A percentile compares a stretch with the other conserved stretches of the same genome.
Evolutionary conservation across 2,329 filamentous ascomycete species (phyloP).

Genomic region (Hirsutella minnesotensis): DNA sequence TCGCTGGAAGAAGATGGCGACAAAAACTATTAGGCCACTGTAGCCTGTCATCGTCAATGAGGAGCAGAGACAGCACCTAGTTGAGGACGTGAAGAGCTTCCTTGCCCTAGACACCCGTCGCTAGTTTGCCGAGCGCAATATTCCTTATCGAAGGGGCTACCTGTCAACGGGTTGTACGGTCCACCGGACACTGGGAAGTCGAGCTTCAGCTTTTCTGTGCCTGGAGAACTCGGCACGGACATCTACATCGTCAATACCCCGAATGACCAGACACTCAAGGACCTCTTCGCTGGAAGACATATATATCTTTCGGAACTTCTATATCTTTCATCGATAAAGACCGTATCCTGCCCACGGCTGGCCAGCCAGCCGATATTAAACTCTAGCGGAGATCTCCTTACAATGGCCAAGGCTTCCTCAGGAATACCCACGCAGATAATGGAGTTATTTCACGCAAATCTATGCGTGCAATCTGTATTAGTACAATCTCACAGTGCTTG

Average conservation of each 20-base stretch:
- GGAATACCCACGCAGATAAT: no score
- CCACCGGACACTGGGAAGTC: conserved; percentile 27
- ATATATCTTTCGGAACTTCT: no score
- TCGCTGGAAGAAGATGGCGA: conserved; percentile 11
- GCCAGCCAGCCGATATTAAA: no score
- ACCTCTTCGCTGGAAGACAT: no score
- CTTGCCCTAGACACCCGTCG: conserved; percentile 16
- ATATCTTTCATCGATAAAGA: no score
- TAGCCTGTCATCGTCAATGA: conserved; percentile 9
- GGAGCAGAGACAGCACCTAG: conserved; percentile 9
- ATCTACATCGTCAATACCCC: conserved; percentile 24
- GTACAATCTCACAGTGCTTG: no score
- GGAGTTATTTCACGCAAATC: no score
- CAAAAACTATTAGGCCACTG: conserved; percentile 9
- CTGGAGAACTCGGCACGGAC: conserved; percentile 21
- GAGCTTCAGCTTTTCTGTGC: conserved; percentile 23
- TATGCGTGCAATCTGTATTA: no score
- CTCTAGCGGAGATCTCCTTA: no score
- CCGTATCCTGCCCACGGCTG: no score
- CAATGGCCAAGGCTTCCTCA: no score
- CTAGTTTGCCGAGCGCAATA: conserved; percentile 18
- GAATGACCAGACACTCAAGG: conserved; percentile 17
- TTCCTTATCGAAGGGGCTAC: conserved; percentile 22
- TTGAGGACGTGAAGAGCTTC: conserved; percentile 23
- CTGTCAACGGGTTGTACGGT: conserved; percentile 25